Evolutionary conservation across 805 yeast species (phyloP), one percentile per base, ranked within the genome.

Genomic region (Danielia reshetovae): DNA sequence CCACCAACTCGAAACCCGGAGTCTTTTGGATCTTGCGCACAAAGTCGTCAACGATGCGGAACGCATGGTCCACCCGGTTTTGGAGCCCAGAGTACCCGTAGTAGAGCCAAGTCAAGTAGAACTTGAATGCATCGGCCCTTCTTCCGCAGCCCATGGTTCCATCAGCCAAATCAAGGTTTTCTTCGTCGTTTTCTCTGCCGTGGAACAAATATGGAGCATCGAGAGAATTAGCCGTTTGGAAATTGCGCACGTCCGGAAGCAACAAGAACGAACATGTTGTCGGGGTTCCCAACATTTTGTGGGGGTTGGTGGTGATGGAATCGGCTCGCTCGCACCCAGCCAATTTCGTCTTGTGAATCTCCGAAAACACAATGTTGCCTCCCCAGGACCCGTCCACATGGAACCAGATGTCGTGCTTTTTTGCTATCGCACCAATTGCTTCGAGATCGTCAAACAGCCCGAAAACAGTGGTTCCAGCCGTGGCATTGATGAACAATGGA

Each of bases 111-210:
- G 84, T 78, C 53, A 86, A 55, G 55, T 81, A 85, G 49, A 86
- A 68, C 59, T 85, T 85, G 55, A 85, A 62, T 3, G 90, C 75
- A 55, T 86, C 95, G 0, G 93, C 78, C 35, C 95, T 71, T 46
- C 95, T 74, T 10, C 95, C 95, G 55, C 95, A 85, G 7, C 94
- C 95, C 89, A 86, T 80, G 2, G 95, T 86, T 10, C 93, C 94
- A 55, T 84, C 90, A 1, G 90, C 95, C 36, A 85, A 70, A 47
- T 85, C 95, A 51, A 66, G 82, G 55, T 74, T 77, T 17, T 74
- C 82, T 4, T 65, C 74, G n/a, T 61, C 56, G 36, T 68, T 67
- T 30, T 65, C 69, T 16, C 68, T 48, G 4, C 70, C 70, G 52
- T 85, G 95, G 71, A 85, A 85, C 27, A 85, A 61, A 53, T 85